Conservation (phyloP, 1,284 basidiomycete species). For the Leucoagaricus sp. region DNA sequence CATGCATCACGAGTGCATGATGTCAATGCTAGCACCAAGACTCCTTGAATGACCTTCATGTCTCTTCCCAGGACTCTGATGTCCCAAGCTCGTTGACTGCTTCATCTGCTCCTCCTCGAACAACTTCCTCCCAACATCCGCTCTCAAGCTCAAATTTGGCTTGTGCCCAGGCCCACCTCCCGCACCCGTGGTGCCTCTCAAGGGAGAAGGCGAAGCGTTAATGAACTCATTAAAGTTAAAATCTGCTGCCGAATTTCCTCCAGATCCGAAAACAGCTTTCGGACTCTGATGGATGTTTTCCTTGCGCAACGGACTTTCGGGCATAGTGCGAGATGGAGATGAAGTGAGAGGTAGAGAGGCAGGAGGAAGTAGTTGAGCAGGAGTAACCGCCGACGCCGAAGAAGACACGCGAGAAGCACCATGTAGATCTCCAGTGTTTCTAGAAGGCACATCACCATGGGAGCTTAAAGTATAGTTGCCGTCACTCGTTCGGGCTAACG, state of each 20-base stretch:
- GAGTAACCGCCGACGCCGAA: constrained; percentile 21
- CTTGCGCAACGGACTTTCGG: constrained; percentile 25
- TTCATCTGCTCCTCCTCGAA: constrained; percentile 67
- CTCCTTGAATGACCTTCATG: constrained; percentile 21
- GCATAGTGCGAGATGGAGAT: constrained; percentile 20
- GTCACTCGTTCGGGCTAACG: constrained; percentile 34
- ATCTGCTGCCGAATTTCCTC: constrained; percentile 26
- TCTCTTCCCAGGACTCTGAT: constrained; percentile 17
- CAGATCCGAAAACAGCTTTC: constrained; percentile 21
- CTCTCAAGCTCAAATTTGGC: constrained; percentile 49
- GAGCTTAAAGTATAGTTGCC: constrained; percentile 44
- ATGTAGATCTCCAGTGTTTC: constrained; percentile 17
- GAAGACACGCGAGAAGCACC: constrained; percentile 13
- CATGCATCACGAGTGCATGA: constrained; percentile 41
- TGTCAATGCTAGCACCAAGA: constrained; percentile 51
- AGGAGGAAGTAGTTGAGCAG: constrained; percentile 34
- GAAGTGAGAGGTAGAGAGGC: constrained; percentile 21
- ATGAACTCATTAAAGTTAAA: constrained; percentile 75
- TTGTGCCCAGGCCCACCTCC: constrained; percentile 35
- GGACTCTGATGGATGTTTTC: constrained; percentile 30
- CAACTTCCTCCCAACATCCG: constrained; percentile 65
- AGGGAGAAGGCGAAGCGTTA: constrained; percentile 69
- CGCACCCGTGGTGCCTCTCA: constrained; percentile 23
- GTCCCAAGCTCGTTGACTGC: constrained; percentile 19
- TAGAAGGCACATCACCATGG: constrained; percentile 34